Percentiles rank a stretch among this genome's conserved stretches.
phyloP scores from a whole-genome alignment of 148 eudicot species.

The Vaccinium myrtillus region DNA sequence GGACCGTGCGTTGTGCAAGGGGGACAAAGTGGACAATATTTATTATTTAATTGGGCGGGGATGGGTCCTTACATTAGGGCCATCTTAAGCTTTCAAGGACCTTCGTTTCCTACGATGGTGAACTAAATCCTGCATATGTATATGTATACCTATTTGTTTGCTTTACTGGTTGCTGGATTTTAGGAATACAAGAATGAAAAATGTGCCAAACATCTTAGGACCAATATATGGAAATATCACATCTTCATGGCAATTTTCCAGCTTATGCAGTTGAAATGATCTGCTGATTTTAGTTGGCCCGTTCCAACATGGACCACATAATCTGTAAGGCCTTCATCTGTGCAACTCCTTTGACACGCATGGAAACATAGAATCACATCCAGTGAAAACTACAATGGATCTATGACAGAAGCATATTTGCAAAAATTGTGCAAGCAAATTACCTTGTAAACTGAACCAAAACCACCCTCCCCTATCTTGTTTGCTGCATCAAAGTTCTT shows the following conservation, averaged over 20 bases:
- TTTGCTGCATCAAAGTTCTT: constrained; percentile 54
- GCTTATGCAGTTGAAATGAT: not conserved
- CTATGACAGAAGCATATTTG: not conserved
- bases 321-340: not conserved
- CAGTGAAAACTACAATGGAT: not conserved
- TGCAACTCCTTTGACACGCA: not conserved
- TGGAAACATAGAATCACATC: not conserved
- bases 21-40: not conserved
- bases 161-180: not conserved
- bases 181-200: not conserved
- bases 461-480: constrained; percentile 67
- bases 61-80: not conserved
- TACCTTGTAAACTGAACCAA: constrained; percentile 62
- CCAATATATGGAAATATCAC: not conserved
- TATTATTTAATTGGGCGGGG: not conserved
- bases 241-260: not conserved
- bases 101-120: not conserved
- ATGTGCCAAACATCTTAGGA: not conserved
- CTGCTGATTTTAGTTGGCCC: not conserved
- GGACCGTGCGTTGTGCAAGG: not conserved
- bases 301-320: not conserved
- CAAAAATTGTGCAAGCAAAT: not conserved
- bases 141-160: not conserved
- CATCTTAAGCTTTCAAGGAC: not conserved
- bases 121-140: not conserved